Evolutionary conservation across 306 rosid genomes (phyloP), one percentile per base, ranked within the genome.

Genomic region (Glycine soja): DNA sequence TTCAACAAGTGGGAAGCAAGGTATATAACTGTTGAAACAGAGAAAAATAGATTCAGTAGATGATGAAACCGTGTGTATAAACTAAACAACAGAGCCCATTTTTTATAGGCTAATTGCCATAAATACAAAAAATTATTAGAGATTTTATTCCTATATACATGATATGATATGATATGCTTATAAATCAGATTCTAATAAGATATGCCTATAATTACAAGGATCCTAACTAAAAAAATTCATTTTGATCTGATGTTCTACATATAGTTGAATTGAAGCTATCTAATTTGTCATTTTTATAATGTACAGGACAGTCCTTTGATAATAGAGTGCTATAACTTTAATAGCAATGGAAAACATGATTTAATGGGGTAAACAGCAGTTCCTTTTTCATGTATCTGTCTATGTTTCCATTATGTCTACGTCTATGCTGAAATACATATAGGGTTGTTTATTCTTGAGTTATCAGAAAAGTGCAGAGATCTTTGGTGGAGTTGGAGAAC

Each of bases 1-100:
- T 87, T 78, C 97, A 92, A 84, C 95, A 91, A 88, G 92, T 85
- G 78, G 93, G 92, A 85, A 84, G 95, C 88, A 92, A 91, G 97
- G 97, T 92, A 82, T 47, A 81, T 58, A 61, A 42, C 46, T 40
- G 43, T 40, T 40, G 43, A 40, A 40, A 40, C 6, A 40, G 43
- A 40, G 43, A 5, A 40, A 34, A 3, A 34, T 34, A 34, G 38
- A 34, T 34, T 34, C 38, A 34, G 3, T 3, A 4, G 38, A 34
- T 34, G 38, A 34, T 34, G 38, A 34, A 40, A 40, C 43, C 7
- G 7, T 40, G 43, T 40, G 43, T 5, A 6, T 40, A 5, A 38
- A 40, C 43, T 40, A 40, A 5, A 40, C 43, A 40, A 40, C 43
- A 4, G 43, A 40, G 43, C 43, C 7, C 43, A 40, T 4, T 40